These are phyloP conservation scores for Dactylellina cionopaga DNA, from an alignment of 2,329 filamentous ascomycete species.

Conservation along the genomic window DNA sequence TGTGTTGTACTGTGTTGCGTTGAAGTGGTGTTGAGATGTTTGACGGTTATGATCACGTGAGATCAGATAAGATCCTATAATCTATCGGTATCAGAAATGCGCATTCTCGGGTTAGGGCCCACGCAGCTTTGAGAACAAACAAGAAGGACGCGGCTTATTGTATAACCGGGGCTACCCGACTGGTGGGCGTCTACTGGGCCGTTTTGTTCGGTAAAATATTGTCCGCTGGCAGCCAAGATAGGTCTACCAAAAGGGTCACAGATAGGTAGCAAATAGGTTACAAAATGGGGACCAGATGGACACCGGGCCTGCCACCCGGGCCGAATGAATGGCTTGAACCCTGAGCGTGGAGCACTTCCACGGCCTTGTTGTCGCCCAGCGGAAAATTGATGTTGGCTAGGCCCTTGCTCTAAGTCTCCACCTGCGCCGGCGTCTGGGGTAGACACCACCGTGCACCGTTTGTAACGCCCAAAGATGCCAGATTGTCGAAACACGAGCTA, in stretches of 20 bases:
- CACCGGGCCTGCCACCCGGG: conserved; percentile 20
- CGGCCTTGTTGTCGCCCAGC: not conserved
- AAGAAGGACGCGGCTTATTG: not conserved
- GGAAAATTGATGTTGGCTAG: conserved; percentile 15
- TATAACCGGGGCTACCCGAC: conserved; percentile 34
- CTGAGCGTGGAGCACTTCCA: conserved; percentile 12
- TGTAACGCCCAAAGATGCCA: conserved; percentile 47
- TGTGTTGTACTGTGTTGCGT: conserved; percentile 13
- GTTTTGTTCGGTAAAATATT: conserved; percentile 14
- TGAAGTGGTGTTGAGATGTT: not conserved
- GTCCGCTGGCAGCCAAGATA: not conserved
- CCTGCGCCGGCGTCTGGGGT: conserved; percentile 32
- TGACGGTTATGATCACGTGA: conserved; percentile 10
- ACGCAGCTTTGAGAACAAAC: conserved; percentile 36
- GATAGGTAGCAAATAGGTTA: no score
- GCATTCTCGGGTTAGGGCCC: not conserved
- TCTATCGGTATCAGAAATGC: conserved; percentile 12
- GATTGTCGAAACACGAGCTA: conserved; percentile 52
- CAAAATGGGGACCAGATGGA: no score
- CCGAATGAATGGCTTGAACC: not conserved
- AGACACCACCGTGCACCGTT: conserved; percentile 21
- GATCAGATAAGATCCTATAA: conserved; percentile 34
- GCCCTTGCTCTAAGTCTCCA: conserved; percentile 7
- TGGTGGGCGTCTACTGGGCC: conserved; percentile 34
- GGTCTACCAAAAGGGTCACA: no score